Percentiles rank a stretch among this genome's conserved stretches.
phyloP scores from a whole-genome alignment of 495 filamentous ascomycete species.

The Letharia lupina region DNA sequence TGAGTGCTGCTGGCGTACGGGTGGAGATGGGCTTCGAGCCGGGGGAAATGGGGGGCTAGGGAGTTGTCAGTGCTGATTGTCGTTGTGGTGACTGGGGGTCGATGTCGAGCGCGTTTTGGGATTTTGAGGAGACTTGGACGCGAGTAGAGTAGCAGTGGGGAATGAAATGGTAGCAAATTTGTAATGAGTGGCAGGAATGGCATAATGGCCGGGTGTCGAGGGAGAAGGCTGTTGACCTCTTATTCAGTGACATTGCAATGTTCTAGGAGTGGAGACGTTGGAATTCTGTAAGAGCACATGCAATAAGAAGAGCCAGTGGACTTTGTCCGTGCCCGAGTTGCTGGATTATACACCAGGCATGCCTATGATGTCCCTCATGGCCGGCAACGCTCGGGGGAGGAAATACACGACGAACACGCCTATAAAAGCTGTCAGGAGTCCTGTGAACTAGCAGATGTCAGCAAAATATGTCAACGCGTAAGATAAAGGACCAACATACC shows the following conservation, averaged over 20 bases:
- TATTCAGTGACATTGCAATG: neutral
- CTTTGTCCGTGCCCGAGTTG: too few species aligned
- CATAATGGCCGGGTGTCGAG: too few species aligned
- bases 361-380: slow-evolving; percentile 58
- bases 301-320: too few species aligned
- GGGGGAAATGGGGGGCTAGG: neutral
- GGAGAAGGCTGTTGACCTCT: neutral
- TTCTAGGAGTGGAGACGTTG: neutral
- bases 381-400: slow-evolving; percentile 57
- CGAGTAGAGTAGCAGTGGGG: neutral
- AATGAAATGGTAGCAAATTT: neutral
- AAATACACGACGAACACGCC: slow-evolving; percentile 69
- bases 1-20: neutral
- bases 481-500: slow-evolving; percentile 39
- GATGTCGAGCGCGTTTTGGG: too few species aligned
- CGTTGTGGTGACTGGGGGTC: too few species aligned
- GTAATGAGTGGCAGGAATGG: too few species aligned
- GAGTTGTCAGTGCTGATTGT: neutral
- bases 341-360: slow-evolving; percentile 58
- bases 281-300: too few species aligned
- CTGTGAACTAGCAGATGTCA: slow-evolving; percentile 41
- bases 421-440: slow-evolving; percentile 57
- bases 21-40: neutral
- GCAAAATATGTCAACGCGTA: slow-evolving; percentile 12
- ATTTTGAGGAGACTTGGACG: too few species aligned